Evolutionary conservation across 1,284 basidiomycete species (phyloP).

Genomic region (Porogramme epimiltina): DNA sequence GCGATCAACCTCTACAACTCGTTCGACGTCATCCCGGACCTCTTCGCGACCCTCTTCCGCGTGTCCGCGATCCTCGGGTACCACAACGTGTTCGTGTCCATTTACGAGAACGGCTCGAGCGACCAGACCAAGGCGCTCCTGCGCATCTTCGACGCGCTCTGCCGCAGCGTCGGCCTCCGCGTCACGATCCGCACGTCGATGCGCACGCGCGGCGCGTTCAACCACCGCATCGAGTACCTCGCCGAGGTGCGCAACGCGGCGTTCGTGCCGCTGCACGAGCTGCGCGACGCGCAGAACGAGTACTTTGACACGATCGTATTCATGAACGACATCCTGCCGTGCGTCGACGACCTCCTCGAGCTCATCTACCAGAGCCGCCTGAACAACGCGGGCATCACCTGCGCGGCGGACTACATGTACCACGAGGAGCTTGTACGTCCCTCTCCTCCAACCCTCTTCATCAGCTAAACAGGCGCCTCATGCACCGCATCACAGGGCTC

Average conservation of each 20-base stretch:
- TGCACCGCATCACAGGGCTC: slow-evolving; percentile 51
- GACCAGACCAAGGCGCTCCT: slow-evolving; percentile 96
- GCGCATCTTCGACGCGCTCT: slow-evolving; percentile 89
- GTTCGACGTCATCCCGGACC: slow-evolving; percentile 96
- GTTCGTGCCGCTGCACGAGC: slow-evolving; percentile 89
- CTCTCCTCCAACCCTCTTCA: not conserved
- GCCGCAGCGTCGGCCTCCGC: slow-evolving; percentile 84
- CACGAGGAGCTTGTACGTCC: slow-evolving; percentile 83
- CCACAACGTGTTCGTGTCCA: slow-evolving; percentile 95
- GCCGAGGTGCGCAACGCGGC: slow-evolving; percentile 96
- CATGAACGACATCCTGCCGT: slow-evolving; percentile 98
- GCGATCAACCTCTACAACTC: slow-evolving; percentile 98
- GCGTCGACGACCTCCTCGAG: slow-evolving; percentile 93
- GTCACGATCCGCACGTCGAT: slow-evolving; percentile 89
- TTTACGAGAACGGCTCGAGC: slow-evolving; percentile 96
- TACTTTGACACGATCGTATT: slow-evolving; percentile 94
- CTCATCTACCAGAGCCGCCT: slow-evolving; percentile 90
- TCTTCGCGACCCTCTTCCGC: slow-evolving; percentile 95
- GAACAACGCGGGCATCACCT: slow-evolving; percentile 96
- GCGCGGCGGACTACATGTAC: slow-evolving; percentile 97
- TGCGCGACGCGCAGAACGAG: slow-evolving; percentile 87
- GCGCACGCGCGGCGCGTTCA: slow-evolving; percentile 92
- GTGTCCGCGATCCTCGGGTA: slow-evolving; percentile 88
- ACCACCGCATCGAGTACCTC: slow-evolving; percentile 97
- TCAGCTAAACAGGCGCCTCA: no score